Evolutionary conservation across 164 flowering plant species (phyloP).

Genomic region (Liriodendron chinense): DNA sequence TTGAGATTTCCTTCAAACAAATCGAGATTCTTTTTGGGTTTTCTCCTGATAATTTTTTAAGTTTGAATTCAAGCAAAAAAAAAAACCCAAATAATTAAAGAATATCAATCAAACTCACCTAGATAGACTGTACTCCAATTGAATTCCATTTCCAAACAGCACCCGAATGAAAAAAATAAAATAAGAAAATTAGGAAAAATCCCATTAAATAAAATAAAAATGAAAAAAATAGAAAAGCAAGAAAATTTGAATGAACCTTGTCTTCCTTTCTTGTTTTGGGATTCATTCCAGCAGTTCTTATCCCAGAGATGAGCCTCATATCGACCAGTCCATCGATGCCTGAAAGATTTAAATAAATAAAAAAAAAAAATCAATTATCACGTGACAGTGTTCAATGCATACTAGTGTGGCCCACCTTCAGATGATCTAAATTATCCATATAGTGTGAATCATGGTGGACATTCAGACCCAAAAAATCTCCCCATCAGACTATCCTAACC

Average conservation of each 20-base stretch:
- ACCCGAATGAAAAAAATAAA: conserved; percentile 2
- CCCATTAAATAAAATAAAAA: not conserved
- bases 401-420: too few relatives aligned
- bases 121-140: conserved; percentile 60
- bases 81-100: not conserved
- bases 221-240: not conserved
- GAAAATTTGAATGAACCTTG: conserved; percentile 49
- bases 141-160: conserved; percentile 19
- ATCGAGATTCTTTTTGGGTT: not conserved
- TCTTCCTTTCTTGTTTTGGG: conserved; percentile 88
- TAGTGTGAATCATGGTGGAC: too few relatives aligned
- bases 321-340: conserved; percentile 94
- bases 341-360: conserved; percentile 14
- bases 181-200: not conserved
- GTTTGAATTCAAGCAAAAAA: not conserved
- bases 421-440: too few relatives aligned
- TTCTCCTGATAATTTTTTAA: too few relatives aligned
- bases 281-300: conserved; percentile 86
- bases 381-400: not conserved
- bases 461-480: too few relatives aligned
- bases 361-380: not conserved
- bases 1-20: not conserved
- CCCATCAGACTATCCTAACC: too few relatives aligned
- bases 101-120: conserved; percentile 39
- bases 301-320: conserved; percentile 99